Evolutionary conservation across 1,284 basidiomycete species (phyloP).

Genomic region (Microbotryum silenes-acaulis): DNA sequence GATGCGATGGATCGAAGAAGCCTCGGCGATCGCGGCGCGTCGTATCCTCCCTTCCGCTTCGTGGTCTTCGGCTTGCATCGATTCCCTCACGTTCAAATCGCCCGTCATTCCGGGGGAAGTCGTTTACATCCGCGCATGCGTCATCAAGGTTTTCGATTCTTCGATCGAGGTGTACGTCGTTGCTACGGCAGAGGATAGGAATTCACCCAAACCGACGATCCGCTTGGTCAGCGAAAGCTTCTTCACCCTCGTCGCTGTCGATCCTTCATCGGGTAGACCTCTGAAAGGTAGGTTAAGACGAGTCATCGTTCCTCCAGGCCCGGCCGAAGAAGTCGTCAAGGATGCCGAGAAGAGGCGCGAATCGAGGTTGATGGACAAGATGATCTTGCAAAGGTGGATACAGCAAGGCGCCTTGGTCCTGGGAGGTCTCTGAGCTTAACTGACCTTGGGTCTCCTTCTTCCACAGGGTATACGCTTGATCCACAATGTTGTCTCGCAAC

Average conservation of each 20-base stretch:
- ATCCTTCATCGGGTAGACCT: slow-evolving; percentile 20
- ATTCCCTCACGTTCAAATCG: slow-evolving; percentile 28
- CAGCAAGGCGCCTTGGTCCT: neutral
- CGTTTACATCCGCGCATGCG: slow-evolving; percentile 19
- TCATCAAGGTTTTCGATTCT: slow-evolving; percentile 26
- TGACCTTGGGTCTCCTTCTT: neutral
- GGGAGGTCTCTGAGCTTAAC: no score
- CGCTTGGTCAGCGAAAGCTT: slow-evolving; percentile 24
- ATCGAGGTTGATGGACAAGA: slow-evolving; percentile 27
- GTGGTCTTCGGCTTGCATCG: slow-evolving; percentile 29
- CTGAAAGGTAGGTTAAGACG: slow-evolving; percentile 16
- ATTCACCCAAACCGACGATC: slow-evolving; percentile 12
- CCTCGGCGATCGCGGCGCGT: slow-evolving; percentile 19
- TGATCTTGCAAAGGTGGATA: slow-evolving; percentile 24
- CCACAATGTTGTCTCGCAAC: no score
- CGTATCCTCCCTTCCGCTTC: slow-evolving; percentile 11
- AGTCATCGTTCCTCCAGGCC: slow-evolving; percentile 13
- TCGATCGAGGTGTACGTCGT: slow-evolving; percentile 26
- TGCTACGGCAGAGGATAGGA: slow-evolving; percentile 29
- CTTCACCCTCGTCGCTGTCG: slow-evolving; percentile 31
- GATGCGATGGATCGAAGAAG: slow-evolving; percentile 31
- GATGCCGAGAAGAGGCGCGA: slow-evolving; percentile 17
- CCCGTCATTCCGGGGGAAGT: slow-evolving; percentile 24
- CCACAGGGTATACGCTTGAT: slow-evolving; percentile 6
- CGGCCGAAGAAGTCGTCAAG: slow-evolving; percentile 13